Evolutionary conservation across 163 green algal species (phyloP), one percentile per base, ranked within the genome.

Genomic region (Chloroidium sp.): DNA sequence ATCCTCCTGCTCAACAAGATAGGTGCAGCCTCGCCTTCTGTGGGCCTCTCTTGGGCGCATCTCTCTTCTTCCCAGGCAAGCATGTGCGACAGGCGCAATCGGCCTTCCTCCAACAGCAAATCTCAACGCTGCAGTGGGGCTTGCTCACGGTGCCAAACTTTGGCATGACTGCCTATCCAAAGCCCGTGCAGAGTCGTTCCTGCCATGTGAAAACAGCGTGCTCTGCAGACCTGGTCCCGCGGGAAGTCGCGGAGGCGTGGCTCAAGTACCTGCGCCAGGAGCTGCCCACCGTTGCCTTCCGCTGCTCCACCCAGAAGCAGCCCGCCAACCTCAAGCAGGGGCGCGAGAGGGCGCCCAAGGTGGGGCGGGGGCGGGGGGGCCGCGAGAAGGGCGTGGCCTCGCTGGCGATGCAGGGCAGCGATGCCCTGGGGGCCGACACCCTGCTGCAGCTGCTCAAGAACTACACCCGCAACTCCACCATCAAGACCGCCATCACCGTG

Each of bases 1-100:
- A 88, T 99, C 68, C 91, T 99, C 78, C 88, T 99, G 82, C 90
- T 99, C 57, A 99, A 99, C 91, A 99, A 99, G 85, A 97, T 99
- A 77, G 94, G 94, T 97, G 81, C 69, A 84, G 60, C 76, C 61
- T 80, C 4, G 10, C 76, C 12, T 36, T 36, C 36, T 36, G 36
- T 59, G 59, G 10, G 2, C 59, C 4, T 8, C 67, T 77, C 2
- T 62, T 78, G 59, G 61, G 1, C 61, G 13, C 14, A 61, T 10
- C 36, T 76, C 2, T 13, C 59, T 81, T 57, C 72, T 82, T n/a
- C 59, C 14, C 76, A 14, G 8, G 36, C 14, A 82, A 1, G 59
- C 62, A 14, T 68, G 58, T 6, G 13, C 76, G 69, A 59, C 58
- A 64, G 14, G 75, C 61, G 80, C 67, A 75, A 36, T 36, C 36